Base-by-base conservation (phyloP, 2,329 filamentous ascomycete species). In the Phyllosticta paracitricarpa region DNA sequence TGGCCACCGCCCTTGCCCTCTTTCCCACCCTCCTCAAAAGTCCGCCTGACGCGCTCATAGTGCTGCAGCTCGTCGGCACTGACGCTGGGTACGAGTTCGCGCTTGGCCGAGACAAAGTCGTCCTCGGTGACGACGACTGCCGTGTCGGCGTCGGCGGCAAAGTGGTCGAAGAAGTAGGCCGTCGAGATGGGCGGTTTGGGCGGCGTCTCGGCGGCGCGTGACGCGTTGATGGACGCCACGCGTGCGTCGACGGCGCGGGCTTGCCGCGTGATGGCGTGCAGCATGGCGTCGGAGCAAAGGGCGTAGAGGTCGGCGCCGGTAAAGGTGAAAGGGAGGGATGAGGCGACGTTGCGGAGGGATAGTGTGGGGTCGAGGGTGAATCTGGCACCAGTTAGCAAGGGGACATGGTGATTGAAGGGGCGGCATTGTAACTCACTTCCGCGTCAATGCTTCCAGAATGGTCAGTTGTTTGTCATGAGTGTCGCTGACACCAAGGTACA, bases 271-370 rank as follows among this genome's bases (percentile, higher is more conserved):
- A 99, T 93, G 22, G 94, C 94, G 74, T 99, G 97, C 67, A 99
- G 87, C 94, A 99, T 99, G 58, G 94, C 91, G 73, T 99, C 94
- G 53, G 91, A 96, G 78, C 93, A 97, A 22, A 99, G 82, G 0
- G 94, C 94, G 75, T 99, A 99, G 71, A 99, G 87, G 76, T 99
- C 94, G 64, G 94, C 94, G 70, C 94, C 94, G 0, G 94, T 99
- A 77, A 97, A 99, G 2, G 93, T 97, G 72, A 97, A 94, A 0
- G 94, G 94, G 3, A 99, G 82, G 10, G 81, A 81, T 58, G 88
- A 81, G 3, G 93, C 88, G 55, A 99, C 85, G 7, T 84, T 78
- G 26, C 81, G 73, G 10, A 99, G 84, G 10, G 90, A 94, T 55
- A 97, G 81, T 1, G 85, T 81, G 0, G 91, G 89, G 65, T 91